Conservation (phyloP, 495 filamentous ascomycete species). For the Lasiosphaeris hirsuta region DNA sequence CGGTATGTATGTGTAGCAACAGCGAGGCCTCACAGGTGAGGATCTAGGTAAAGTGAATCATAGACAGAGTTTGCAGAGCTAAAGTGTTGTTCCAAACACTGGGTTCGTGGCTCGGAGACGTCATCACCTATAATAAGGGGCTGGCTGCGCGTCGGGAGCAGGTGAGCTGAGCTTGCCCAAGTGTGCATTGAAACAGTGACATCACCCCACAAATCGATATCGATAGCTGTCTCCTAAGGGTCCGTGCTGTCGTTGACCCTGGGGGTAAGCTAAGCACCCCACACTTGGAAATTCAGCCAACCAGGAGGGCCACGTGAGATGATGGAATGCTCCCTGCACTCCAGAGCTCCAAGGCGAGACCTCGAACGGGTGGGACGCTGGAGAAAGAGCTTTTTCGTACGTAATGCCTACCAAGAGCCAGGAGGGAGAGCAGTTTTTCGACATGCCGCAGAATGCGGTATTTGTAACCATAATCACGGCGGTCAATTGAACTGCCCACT, state of each 20-base stretch:
- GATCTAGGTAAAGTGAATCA: no score
- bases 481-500: no score
- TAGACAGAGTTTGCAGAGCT: no score
- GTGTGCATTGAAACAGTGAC: no score
- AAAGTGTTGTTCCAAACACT: no score
- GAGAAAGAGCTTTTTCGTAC: slow-evolving; percentile 8
- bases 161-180: no score
- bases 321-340: slow-evolving; percentile 19
- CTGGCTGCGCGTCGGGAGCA: no score
- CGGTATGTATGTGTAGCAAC: no score
- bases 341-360: background rate
- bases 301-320: slow-evolving; percentile 30
- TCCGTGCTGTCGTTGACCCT: background rate
- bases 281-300: background rate
- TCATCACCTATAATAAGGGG: no score
- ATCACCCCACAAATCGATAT: no score
- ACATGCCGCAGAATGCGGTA: background rate
- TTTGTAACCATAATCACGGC: background rate
- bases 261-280: background rate
- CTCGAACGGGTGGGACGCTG: background rate
- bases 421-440: background rate
- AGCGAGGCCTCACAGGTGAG: no score
- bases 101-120: no score
- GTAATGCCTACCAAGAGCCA: background rate
- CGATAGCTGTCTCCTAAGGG: background rate